Base-by-base conservation (phyloP, 2,329 filamentous ascomycete genomes). In the Aspergillus sp. region DNA sequence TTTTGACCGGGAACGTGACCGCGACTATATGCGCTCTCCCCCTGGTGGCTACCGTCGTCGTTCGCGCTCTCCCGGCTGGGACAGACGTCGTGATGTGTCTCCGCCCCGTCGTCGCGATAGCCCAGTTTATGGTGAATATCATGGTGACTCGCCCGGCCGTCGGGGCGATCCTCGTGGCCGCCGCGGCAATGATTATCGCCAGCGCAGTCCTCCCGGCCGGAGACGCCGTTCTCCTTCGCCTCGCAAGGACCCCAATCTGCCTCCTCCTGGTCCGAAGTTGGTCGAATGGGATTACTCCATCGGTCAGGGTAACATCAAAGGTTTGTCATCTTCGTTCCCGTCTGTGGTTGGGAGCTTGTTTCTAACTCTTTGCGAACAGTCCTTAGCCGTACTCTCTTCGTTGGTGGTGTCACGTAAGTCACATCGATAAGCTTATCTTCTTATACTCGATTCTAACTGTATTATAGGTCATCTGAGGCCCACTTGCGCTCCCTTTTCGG, bases 371-470 rank as follows among this genome's bases (percentile, higher is more conserved):
- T 61, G 33, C 38, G 60, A 66, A 52, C 62, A 80, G 94, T 99
- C 24, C 79, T 95, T 53, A 97, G 93, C 73, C 86, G 94, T 64
- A 99, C 94, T 13, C 82, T 99, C 11, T 99, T 99, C 69, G 92
- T 99, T 64, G 94, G 94, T 59, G 94, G 94, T 67, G 94, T 96
- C 58, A 95, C 87, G 81, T 89, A 80, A 83, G 86, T 83, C 51
- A 49, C 32, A 36, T 11, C 9, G 8, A 20, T 26, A 14, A 7
- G 22, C 14, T 32, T 17, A 3, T 26, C 14, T 20, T 36, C 7
- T 16, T 14, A 11, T 44, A 22, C 22, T 22, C 7, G 13, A 10
- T 52, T 47, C 62, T 67, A 55, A 67, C 53, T n/a, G n/a, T 47
- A 11, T 22, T 38, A 22, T 57, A 88, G 86, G 35, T 87, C 84